Conservation (phyloP, 2,329 filamentous ascomycete genomes). For the Neonectria neomacrospora region DNA sequence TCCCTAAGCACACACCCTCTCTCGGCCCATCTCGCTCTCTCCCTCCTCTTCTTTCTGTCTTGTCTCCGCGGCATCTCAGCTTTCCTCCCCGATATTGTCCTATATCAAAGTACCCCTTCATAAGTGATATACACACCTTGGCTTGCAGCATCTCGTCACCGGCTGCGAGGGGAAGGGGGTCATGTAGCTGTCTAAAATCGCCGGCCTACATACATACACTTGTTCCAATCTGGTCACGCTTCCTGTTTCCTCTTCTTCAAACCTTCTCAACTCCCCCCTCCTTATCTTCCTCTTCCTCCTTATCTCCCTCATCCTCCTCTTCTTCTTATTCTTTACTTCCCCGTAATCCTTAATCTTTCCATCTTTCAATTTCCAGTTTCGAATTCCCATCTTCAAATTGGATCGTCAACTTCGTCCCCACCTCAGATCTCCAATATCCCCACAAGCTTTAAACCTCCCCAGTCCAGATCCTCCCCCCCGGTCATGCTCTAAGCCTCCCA, state of each 20-base stretch:
- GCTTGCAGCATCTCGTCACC: constrained; percentile 14
- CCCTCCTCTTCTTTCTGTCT: too few relatives aligned
- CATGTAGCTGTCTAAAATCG: constrained; percentile 21
- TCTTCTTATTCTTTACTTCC: constrained; percentile 13
- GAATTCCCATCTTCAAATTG: background rate
- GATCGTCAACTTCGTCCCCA: constrained; percentile 14
- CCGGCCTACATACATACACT: constrained; percentile 6
- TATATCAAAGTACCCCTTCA: background rate
- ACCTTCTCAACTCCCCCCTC: background rate
- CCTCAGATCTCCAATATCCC: constrained; percentile 8
- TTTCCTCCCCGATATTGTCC: constrained; percentile 17
- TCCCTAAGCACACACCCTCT: background rate
- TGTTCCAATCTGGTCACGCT: constrained; percentile 5
- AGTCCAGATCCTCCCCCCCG: background rate
- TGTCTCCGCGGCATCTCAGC: constrained; percentile 8
- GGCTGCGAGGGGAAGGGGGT: constrained; percentile 14
- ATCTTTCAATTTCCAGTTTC: constrained; percentile 14
- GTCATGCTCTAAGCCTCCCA: constrained; percentile 46
- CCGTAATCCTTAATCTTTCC: constrained; percentile 8
- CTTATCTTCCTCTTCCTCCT: background rate
- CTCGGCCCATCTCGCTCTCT: background rate
- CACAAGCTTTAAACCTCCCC: background rate
- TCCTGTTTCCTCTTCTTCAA: constrained; percentile 12
- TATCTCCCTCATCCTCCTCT: constrained; percentile 5
- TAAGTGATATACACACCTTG: constrained; percentile 4